phyloP scores from a whole-genome alignment of 805 yeast genomes.

The Torulaspora maleeae region DNA sequence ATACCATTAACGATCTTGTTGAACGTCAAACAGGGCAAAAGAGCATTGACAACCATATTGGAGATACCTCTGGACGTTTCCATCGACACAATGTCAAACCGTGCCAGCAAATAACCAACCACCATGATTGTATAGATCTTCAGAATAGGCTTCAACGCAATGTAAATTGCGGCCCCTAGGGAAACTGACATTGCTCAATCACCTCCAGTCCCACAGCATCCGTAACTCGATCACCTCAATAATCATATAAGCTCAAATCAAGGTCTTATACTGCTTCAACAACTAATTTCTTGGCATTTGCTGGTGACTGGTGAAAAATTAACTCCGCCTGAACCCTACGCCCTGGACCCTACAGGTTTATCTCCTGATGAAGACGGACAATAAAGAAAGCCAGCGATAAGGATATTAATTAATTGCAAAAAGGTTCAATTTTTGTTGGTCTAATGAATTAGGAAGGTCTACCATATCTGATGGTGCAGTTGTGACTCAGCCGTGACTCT shows the following conservation, averaged over 20 bases:
- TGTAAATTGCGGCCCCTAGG: slow-evolving; percentile 65
- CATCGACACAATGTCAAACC: slow-evolving; percentile 57
- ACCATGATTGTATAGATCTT: slow-evolving; percentile 71
- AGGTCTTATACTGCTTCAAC: too few relatives aligned
- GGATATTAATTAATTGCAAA: too few relatives aligned
- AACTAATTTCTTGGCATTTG: too few relatives aligned
- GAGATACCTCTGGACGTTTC: slow-evolving; percentile 67
- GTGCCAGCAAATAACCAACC: slow-evolving; percentile 62
- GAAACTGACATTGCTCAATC: slow-evolving; percentile 13
- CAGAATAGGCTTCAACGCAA: slow-evolving; percentile 80
- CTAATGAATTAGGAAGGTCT: too few relatives aligned
- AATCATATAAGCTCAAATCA: too few relatives aligned
- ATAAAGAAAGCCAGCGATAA: too few relatives aligned
- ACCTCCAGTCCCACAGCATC: neutral
- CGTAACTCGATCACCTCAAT: neutral
- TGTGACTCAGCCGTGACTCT: too few relatives aligned
- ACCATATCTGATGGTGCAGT: too few relatives aligned
- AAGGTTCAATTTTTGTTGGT: too few relatives aligned
- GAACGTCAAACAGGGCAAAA: slow-evolving; percentile 74
- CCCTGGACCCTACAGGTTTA: neutral
- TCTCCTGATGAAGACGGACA: neutral
- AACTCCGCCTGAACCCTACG: neutral
- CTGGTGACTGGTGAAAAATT: neutral
- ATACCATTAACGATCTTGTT: slow-evolving; percentile 64
- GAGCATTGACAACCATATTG: slow-evolving; percentile 58